These are phyloP conservation scores for Rhodotorula paludigena DNA, from an alignment of 768 basidiomycete genomes.

Conservation along the genomic window DNA sequence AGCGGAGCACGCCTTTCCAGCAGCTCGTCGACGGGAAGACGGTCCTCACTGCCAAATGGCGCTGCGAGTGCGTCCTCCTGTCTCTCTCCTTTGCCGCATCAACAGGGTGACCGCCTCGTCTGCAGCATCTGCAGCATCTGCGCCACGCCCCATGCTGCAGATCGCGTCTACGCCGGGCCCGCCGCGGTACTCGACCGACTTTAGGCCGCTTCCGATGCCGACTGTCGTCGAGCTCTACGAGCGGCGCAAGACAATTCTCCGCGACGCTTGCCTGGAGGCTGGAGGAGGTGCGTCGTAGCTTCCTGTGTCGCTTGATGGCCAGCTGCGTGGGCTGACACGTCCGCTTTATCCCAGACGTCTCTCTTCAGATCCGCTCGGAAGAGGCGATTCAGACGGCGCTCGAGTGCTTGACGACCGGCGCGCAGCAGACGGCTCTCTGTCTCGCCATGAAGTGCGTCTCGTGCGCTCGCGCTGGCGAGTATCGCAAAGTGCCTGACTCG, in stretches of 20 bases:
- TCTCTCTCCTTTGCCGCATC: too few relatives aligned
- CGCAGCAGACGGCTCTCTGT: constrained; percentile 11
- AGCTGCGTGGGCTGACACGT: neutral
- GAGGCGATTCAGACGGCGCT: neutral
- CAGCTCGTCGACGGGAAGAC: too few relatives aligned
- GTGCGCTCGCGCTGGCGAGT: neutral
- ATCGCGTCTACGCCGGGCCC: neutral
- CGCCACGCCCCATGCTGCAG: neutral
- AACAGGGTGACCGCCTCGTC: too few relatives aligned
- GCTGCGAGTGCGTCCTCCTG: too few relatives aligned
- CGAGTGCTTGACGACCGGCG: neutral
- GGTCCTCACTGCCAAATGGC: too few relatives aligned
- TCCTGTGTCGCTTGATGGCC: too few relatives aligned
- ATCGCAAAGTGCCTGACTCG: neutral
- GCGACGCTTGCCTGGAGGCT: neutral
- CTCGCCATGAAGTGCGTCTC: constrained; percentile 24
- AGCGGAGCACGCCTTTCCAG: too few relatives aligned
- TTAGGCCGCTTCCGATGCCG: neutral
- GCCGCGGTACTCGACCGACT: neutral
- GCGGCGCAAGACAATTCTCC: neutral
- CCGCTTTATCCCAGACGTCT: neutral
- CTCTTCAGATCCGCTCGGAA: neutral
- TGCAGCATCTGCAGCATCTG: too few relatives aligned
- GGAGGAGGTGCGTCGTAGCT: neutral
- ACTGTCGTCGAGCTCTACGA: neutral